Evolutionary conservation across 1,139 yeast species (phyloP).

Genomic region (Debaryomyces fabryi): DNA sequence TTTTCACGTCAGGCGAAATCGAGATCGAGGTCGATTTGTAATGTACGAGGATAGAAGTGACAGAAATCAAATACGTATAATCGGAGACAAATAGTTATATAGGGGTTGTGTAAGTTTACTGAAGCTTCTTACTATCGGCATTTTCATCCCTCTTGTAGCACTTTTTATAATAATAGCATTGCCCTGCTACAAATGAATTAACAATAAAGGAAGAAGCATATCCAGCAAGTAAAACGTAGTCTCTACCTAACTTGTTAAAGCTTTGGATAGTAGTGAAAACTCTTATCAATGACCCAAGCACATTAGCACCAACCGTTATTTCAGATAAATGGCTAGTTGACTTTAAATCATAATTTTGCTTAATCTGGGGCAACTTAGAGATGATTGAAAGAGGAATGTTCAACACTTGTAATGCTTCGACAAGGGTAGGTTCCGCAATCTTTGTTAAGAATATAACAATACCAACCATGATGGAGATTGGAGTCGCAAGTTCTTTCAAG

Average conservation of each 20-base stretch:
- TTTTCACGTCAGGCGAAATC: not conserved
- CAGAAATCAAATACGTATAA: not conserved
- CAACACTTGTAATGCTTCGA: slow-evolving; percentile 46
- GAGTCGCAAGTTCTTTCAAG: slow-evolving; percentile 25
- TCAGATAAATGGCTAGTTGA: slow-evolving; percentile 59
- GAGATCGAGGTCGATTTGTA: not conserved
- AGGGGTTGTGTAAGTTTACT: not conserved
- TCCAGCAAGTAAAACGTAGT: slow-evolving; percentile 38
- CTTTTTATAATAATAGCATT: slow-evolving; percentile 31
- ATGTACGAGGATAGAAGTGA: not conserved
- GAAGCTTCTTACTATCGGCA: not conserved
- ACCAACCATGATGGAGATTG: slow-evolving; percentile 32
- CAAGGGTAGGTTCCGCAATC: slow-evolving; percentile 33
- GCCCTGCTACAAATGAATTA: slow-evolving; percentile 38
- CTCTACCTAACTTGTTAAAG: slow-evolving; percentile 28
- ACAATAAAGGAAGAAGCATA: slow-evolving; percentile 37
- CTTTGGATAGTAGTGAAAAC: slow-evolving; percentile 57
- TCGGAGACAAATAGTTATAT: not conserved
- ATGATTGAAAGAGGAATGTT: slow-evolving; percentile 57
- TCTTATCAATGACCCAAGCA: slow-evolving; percentile 56
- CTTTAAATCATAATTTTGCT: slow-evolving; percentile 45
- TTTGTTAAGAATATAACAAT: slow-evolving; percentile 33
- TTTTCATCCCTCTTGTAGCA: slow-evolving; percentile 11
- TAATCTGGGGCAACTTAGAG: slow-evolving; percentile 61
- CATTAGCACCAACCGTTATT: slow-evolving; percentile 57